Conservation (phyloP, 768 basidiomycete species). For the Trametes cinnabarina region DNA sequence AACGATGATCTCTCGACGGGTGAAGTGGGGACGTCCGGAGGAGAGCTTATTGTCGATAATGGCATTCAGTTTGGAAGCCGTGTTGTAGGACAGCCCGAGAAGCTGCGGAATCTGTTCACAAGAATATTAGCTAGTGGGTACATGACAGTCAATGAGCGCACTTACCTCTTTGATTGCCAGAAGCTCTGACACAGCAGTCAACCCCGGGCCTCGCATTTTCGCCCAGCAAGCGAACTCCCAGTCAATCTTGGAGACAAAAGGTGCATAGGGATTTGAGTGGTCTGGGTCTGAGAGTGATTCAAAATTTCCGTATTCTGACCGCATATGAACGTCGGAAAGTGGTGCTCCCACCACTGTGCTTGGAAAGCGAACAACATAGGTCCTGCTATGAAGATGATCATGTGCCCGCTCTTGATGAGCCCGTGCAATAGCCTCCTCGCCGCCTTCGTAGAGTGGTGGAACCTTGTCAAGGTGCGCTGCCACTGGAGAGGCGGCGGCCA, state of each 20-base stretch:
- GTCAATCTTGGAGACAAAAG: constrained; percentile 36
- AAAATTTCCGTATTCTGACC: no score
- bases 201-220: constrained; percentile 35
- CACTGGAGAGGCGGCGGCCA: no score
- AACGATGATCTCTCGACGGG: constrained; percentile 27
- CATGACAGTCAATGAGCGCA: no score
- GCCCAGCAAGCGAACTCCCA: constrained; percentile 44
- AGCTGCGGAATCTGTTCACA: constrained; percentile 15
- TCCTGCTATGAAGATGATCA: no score
- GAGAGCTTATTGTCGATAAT: constrained; percentile 35
- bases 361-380: no score
- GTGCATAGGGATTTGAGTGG: constrained; percentile 26
- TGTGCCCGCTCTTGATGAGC: no score
- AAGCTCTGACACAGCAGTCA: constrained; percentile 39
- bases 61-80: constrained; percentile 31
- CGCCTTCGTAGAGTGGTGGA: no score
- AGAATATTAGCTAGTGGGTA: background rate
- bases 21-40: constrained; percentile 26
- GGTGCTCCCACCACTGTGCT: no score
- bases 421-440: no score
- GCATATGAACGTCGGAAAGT: no score
- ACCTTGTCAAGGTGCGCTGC: no score
- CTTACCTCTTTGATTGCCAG: constrained; percentile 39
- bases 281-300: no score
- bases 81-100: constrained; percentile 36